Conservation (phyloP, 306 rosid species). For the Castanopsis chinensis region DNA sequence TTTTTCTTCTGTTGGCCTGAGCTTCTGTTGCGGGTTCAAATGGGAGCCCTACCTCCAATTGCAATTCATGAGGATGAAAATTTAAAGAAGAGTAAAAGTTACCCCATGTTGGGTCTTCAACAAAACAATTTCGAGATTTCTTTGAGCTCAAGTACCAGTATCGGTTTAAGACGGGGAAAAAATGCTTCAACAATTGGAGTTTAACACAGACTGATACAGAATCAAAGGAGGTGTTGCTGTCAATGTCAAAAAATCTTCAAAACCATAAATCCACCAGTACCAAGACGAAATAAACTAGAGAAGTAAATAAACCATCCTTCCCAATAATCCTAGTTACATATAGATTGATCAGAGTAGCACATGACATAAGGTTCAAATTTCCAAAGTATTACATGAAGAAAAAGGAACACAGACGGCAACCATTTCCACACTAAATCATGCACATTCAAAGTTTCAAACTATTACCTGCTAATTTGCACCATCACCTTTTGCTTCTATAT, state of each 20-base stretch:
- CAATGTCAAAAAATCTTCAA: not conserved
- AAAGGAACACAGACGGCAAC: conserved; percentile 6
- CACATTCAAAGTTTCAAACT: conserved; percentile 38
- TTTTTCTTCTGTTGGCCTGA: not conserved
- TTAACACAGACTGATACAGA: not conserved
- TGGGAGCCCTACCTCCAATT: not conserved
- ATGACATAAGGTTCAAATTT: conserved; percentile 11
- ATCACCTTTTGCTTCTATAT: conserved; percentile 35
- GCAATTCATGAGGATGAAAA: not conserved
- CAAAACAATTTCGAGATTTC: not conserved
- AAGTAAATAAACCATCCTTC: conserved; percentile 16
- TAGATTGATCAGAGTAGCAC: conserved; percentile 5
- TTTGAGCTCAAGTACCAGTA: not conserved
- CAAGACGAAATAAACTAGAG: conserved; percentile 4
- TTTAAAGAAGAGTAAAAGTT: not conserved
- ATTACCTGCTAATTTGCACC: conserved; percentile 32
- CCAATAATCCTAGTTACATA: conserved; percentile 27
- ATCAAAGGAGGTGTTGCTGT: not conserved
- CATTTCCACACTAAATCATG: conserved; percentile 9
- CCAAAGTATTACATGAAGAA: conserved; percentile 14
- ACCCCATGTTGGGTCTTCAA: not conserved
- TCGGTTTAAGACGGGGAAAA: not conserved
- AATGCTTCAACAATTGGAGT: not conserved
- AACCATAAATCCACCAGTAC: not conserved
- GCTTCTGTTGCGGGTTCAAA: not conserved